Evolutionary conservation across 139 green algal species (phyloP), one percentile per base, ranked within the genome.

Genomic region (Chlorella sp.): DNA sequence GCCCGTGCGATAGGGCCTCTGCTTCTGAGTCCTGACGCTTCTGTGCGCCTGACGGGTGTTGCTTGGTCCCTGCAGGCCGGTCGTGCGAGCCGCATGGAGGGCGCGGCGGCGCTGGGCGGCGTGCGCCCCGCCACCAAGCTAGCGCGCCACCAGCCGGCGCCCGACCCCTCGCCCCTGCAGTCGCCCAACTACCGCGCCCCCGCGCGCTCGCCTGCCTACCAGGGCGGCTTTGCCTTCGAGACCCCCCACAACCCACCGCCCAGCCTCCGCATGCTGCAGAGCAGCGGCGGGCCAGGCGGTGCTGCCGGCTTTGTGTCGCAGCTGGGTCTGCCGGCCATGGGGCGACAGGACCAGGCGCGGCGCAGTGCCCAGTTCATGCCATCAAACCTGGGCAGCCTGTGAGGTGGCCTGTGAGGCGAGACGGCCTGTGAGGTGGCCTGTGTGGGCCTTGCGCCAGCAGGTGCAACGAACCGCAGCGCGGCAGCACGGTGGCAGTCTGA

Each of bases 121-220:
- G n/a, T 51, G 51, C 69, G 53, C 36, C 53, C 69, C 1, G 38
- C 23, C 69, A 75, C 69, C 0, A 53, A 15, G 9, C 51, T 75
- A 40, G 69, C 38, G 0, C 38, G n/a, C n/a, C n/a, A n/a, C n/a
- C 38, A 66, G 69, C 53, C 65, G 35, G 27, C 42, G 25, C 69
- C 69, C 2, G 69, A 75, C 69, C 69, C 69, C 38, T 75, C 69
- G 6, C 69, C 69, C 9, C 17, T 75, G 27, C 58, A 51, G 27
- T 21, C 35, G 60, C 36, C 15, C 15, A 36, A 29, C 36, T 67
- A 48, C 36, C 15, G 64, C 2, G 53, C n/a, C 38, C 62, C 53
- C 8, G 62, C 40, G 8, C n/a, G 51, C 53, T 42, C n/a, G n/a
- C n/a, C 40, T 35, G 67, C 48, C n/a, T n/a, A 62, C 8, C 23